Conservation (phyloP, 2,329 filamentous ascomycete genomes). For the Juglanconis sp. region DNA sequence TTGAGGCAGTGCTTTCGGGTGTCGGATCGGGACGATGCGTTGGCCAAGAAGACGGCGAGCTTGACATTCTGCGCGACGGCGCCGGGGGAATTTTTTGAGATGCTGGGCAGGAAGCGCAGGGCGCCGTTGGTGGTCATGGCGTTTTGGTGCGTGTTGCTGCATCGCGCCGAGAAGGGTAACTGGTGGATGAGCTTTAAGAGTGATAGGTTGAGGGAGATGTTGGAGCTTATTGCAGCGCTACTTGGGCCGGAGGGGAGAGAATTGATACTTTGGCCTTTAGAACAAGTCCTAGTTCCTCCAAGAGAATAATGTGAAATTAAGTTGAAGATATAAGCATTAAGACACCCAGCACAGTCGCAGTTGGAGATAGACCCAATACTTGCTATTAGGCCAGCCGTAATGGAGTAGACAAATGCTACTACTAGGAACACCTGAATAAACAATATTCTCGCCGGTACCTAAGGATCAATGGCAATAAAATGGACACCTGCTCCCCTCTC, state of each 20-base stretch:
- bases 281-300: background rate
- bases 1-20: conserved; percentile 22
- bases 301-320: background rate
- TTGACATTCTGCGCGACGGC: conserved; percentile 20
- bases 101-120: conserved; percentile 18
- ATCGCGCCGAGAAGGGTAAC: conserved; percentile 19
- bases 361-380: no score
- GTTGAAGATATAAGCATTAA: background rate
- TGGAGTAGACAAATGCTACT: no score
- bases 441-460: no score
- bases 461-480: no score
- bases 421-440: no score
- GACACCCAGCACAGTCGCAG: no score
- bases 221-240: conserved; percentile 2
- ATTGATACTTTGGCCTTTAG: conserved; percentile 15
- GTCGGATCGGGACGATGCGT: conserved; percentile 20
- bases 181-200: conserved; percentile 23
- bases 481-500: no score
- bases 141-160: conserved; percentile 25
- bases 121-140: conserved; percentile 25
- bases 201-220: conserved; percentile 1
- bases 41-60: conserved; percentile 22
- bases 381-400: no score
- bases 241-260: background rate
- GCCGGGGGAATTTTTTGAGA: conserved; percentile 15